A percentile compares a stretch with the other conserved stretches of the same genome.
These are phyloP conservation scores for Pulveroboletus frians DNA, from an alignment of 768 basidiomycete species.

Conservation along the genomic window DNA sequence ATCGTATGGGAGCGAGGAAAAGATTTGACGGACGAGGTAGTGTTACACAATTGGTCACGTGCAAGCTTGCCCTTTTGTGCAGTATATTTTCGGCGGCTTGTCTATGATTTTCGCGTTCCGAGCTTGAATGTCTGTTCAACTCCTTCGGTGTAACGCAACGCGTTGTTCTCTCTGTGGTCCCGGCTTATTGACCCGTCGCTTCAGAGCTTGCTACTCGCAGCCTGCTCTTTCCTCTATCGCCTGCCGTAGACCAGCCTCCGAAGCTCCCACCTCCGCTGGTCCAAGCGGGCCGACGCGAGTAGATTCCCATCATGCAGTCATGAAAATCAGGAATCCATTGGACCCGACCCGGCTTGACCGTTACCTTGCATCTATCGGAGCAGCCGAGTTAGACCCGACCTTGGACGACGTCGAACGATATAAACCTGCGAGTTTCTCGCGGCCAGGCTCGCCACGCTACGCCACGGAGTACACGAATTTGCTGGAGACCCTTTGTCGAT, in stretches of 20 bases:
- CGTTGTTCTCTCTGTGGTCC: constrained; percentile 17
- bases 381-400: constrained; percentile 43
- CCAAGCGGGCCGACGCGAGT: neutral
- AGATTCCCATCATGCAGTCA: neutral
- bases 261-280: constrained; percentile 2
- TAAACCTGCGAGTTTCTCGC: constrained; percentile 39
- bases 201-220: constrained; percentile 25
- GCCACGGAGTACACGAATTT: constrained; percentile 48
- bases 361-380: constrained; percentile 51
- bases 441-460: constrained; percentile 43
- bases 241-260: constrained; percentile 3
- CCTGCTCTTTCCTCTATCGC: constrained; percentile 13
- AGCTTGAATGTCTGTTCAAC: constrained; percentile 18
- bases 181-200: constrained; percentile 10
- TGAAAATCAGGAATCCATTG: constrained; percentile 25
- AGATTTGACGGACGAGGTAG: neutral
- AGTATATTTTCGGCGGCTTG: no score
- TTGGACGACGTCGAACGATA: constrained; percentile 59
- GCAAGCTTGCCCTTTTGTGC: neutral
- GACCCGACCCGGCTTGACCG: constrained; percentile 46
- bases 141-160: constrained; percentile 12
- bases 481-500: constrained; percentile 48
- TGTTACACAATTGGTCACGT: constrained; percentile 12
- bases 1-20: constrained; percentile 9
- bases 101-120: neutral